phyloP scores from a whole-genome alignment of 805 yeast genomes.

The Tetrapisispora iriomotensis region DNA sequence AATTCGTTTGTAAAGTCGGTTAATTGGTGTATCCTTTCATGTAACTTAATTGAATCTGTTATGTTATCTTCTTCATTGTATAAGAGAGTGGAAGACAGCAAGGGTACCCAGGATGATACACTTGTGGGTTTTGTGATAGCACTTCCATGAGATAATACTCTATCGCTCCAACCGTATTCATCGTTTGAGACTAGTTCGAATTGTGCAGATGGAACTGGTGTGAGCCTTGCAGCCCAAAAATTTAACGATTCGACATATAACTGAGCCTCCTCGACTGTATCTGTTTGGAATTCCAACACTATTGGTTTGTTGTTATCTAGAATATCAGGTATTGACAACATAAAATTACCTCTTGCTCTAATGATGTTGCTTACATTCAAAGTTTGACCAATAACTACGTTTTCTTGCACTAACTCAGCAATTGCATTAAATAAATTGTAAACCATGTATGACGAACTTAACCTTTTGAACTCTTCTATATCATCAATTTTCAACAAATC shows the following conservation, averaged over 20 bases:
- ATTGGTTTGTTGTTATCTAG: slow-evolving; percentile 22
- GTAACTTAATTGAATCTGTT: slow-evolving; percentile 4
- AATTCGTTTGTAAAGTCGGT: slow-evolving; percentile 33
- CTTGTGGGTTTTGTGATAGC: neutral
- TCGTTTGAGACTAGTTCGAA: slow-evolving; percentile 60
- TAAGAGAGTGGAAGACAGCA: slow-evolving; percentile 14
- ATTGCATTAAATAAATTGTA: slow-evolving; percentile 21
- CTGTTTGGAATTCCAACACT: slow-evolving; percentile 51
- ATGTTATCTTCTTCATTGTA: slow-evolving; percentile 11
- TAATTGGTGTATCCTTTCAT: slow-evolving; percentile 17
- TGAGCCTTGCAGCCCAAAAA: slow-evolving; percentile 82
- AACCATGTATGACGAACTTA: slow-evolving; percentile 12
- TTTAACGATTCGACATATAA: slow-evolving; percentile 71
- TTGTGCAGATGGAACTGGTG: slow-evolving; percentile 64
- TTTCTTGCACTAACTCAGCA: slow-evolving; percentile 23
- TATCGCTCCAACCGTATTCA: slow-evolving; percentile 69
- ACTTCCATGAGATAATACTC: slow-evolving; percentile 6
- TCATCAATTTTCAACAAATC: neutral
- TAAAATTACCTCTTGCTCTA: slow-evolving; percentile 14
- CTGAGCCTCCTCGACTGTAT: slow-evolving; percentile 54
- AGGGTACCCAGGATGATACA: slow-evolving; percentile 17
- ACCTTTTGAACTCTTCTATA: slow-evolving; percentile 3
- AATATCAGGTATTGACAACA: slow-evolving; percentile 16
- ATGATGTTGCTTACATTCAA: neutral
- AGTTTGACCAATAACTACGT: slow-evolving; percentile 13